These are phyloP conservation scores for Salix arbutifolia DNA, from an alignment of 345 rosid genomes.

Conservation along the genomic window DNA sequence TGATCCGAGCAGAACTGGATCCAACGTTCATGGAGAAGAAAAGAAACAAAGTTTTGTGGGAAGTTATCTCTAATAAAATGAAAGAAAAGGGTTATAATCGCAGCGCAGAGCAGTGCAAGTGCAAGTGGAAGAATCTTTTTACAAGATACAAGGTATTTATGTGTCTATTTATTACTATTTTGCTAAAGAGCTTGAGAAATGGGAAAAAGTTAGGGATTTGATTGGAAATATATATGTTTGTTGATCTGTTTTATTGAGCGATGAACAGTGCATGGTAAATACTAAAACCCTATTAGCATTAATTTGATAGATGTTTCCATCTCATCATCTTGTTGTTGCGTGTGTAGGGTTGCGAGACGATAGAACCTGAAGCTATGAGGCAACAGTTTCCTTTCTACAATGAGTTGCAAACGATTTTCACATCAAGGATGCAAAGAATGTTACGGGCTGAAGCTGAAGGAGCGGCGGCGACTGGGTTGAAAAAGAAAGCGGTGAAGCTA, in stretches of 20 bases:
- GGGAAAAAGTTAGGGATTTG: neutral
- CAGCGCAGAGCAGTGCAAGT: conserved; percentile 98
- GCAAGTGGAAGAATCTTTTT: conserved; percentile 98
- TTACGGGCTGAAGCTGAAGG: conserved; percentile 75
- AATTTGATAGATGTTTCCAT: neutral
- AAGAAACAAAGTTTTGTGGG: conserved; percentile 91
- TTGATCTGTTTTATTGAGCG: neutral
- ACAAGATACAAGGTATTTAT: conserved; percentile 81
- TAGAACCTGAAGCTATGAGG: conserved; percentile 66
- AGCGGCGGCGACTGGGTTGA: conserved; percentile 44
- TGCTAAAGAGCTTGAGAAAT: neutral
- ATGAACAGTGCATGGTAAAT: neutral
- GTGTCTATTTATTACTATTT: neutral
- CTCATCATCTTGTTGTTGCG: neutral
- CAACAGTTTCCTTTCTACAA: conserved; percentile 82
- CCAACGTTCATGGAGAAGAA: conserved; percentile 90
- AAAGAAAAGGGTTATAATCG: conserved; percentile 78
- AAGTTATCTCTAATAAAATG: conserved; percentile 67
- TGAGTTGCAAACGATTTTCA: conserved; percentile 67
- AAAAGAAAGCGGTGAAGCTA: conserved; percentile 43
- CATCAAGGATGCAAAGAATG: conserved; percentile 64
- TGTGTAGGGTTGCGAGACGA: conserved; percentile 72
- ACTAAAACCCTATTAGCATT: conserved; percentile 21
- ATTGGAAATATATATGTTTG: neutral
- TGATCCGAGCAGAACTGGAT: conserved; percentile 79